Conservation (phyloP, 306 rosid species). For the Lupinus albus region DNA sequence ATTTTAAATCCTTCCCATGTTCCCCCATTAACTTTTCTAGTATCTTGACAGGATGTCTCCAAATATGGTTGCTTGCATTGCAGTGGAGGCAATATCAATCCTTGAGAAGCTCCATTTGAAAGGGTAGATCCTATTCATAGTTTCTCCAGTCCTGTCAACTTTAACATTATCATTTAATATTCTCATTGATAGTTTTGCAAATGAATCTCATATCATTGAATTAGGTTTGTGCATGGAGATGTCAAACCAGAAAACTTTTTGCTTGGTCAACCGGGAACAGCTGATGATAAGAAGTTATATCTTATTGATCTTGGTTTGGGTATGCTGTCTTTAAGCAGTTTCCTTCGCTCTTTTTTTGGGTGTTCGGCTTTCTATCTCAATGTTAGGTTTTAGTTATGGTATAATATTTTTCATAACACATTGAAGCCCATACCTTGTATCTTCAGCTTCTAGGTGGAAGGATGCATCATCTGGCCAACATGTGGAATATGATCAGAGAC, state of each 20-base stretch:
- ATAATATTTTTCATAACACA: conserved; percentile 5
- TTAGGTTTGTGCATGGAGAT: conserved; percentile 94
- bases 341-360: conserved; percentile 3
- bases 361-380: background rate
- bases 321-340: conserved; percentile 42
- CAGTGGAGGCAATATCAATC: conserved; percentile 94
- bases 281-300: conserved; percentile 88
- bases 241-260: conserved; percentile 95
- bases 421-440: conserved; percentile 31
- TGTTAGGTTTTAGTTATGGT: conserved; percentile 6
- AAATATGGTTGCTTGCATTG: conserved; percentile 91
- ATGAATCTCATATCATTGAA: conserved; percentile 33
- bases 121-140: conserved; percentile 57
- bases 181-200: conserved; percentile 18
- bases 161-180: conserved; percentile 27
- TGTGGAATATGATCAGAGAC: conserved; percentile 94
- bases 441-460: conserved; percentile 92
- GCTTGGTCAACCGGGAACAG: conserved; percentile 88
- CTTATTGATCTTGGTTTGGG: conserved; percentile 96
- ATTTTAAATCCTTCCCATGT: background rate
- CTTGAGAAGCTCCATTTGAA: conserved; percentile 93
- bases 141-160: conserved; percentile 3
- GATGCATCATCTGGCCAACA: conserved; percentile 80
- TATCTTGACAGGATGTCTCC: conserved; percentile 78
- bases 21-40: conserved; percentile 29